These are phyloP conservation scores for Fusarium chaquense DNA, from an alignment of 2,329 filamentous ascomycete genomes.

Conservation along the genomic window DNA sequence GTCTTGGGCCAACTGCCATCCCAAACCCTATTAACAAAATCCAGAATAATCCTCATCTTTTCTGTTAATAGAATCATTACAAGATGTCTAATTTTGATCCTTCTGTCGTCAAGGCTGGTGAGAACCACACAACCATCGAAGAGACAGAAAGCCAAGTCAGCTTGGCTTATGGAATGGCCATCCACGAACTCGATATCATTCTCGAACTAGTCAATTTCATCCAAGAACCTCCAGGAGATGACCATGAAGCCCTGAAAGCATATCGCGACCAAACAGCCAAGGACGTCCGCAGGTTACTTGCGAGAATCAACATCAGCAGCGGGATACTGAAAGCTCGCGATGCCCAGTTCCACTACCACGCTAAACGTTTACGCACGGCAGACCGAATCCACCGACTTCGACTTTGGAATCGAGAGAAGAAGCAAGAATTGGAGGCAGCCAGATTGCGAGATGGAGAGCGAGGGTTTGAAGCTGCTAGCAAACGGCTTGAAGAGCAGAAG, in stretches of 20 bases:
- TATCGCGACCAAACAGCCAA: not conserved
- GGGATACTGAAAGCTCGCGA: constrained; percentile 33
- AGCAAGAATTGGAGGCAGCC: constrained; percentile 25
- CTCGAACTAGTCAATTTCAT: constrained; percentile 22
- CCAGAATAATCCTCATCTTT: not conserved
- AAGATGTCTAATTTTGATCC: constrained; percentile 32
- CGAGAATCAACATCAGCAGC: constrained; percentile 30
- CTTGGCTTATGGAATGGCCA: constrained; percentile 32
- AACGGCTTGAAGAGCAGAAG: constrained; percentile 33
- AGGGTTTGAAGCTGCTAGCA: constrained; percentile 20
- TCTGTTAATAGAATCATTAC: not conserved
- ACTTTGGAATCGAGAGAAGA: constrained; percentile 38
- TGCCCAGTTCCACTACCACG: constrained; percentile 33
- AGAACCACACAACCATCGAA: constrained; percentile 21
- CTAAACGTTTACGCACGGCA: constrained; percentile 34
- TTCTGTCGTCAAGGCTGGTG: constrained; percentile 28
- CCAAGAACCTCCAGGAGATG: constrained; percentile 9
- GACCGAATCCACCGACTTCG: constrained; percentile 36
- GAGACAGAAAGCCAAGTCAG: constrained; percentile 35
- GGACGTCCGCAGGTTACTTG: constrained; percentile 21
- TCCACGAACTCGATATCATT: constrained; percentile 33
- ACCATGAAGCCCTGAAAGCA: constrained; percentile 17
- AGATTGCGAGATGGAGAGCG: constrained; percentile 20
- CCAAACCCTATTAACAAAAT: not conserved
- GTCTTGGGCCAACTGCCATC: not conserved